Evolutionary conservation across 768 basidiomycete genomes (phyloP), one percentile per base, ranked within the genome.

Genomic region (Suillus occidentalis): DNA sequence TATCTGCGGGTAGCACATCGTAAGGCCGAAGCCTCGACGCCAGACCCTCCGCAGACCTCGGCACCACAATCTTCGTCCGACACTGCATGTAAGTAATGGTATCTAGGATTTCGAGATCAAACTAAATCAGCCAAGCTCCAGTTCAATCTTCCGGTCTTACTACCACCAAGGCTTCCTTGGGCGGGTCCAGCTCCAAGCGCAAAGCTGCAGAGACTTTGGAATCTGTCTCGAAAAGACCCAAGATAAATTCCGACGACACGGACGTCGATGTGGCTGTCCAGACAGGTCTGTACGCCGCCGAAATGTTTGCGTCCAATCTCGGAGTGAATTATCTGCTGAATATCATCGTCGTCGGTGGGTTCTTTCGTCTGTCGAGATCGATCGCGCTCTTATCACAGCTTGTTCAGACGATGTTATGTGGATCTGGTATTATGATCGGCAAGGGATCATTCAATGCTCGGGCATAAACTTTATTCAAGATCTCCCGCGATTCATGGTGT

Each of bases 351-450:
- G 6, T 49, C 22, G 47, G 47, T 49, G 13, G 4, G 22, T 49
- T 22, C 47, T 5, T 28, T 47, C 7, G 3, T 28, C 40, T 28
- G 0, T 28, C 4, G 3, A 2, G 8, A 28, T 22, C 10, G 8
- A 8, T 47, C 6, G 25, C 18, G 40, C 12, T 60, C 59, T 60
- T 63, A 37, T 12, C 9, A 22, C 3, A 1, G 5, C 7, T 14
- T 14, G 37, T 28, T 25, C 2, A 64, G 63, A 61, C 31, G 60
- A 52, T n/a, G 3, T 61, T 4, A 6, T 64, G 22, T 64, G 40
- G 43, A 40, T 61, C 14, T 64, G 60, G 45, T 61, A 61, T 50
- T 61, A 49, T 50, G 31, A 31, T 31, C 31, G 31, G 31, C 31
- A 3, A 31, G 31, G 31, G 31, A 31, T 31, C 31, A 31, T 31